Conservation (phyloP, 305 asterid genomes). For the Fraxinus nigra region DNA sequence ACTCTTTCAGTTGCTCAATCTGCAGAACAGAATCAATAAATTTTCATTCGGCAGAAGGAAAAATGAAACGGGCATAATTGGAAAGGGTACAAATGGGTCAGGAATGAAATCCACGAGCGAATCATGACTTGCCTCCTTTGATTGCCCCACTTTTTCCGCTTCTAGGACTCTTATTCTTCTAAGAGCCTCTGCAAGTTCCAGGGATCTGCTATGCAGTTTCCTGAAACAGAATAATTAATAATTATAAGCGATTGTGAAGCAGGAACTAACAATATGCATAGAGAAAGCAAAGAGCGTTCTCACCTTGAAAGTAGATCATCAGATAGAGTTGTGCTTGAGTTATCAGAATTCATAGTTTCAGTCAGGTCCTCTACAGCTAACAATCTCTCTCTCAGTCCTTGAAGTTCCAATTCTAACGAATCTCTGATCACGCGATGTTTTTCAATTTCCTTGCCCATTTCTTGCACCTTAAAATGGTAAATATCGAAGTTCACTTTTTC, state of each 20-base stretch:
- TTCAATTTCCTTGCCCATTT: slow-evolving; percentile 78
- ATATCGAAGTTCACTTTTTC: slow-evolving; percentile 8
- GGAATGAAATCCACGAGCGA: slow-evolving; percentile 7
- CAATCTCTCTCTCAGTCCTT: slow-evolving; percentile 66
- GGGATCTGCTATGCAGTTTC: slow-evolving; percentile 41
- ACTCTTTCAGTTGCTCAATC: slow-evolving; percentile 66
- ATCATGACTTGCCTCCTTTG: slow-evolving; percentile 47
- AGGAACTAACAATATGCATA: slow-evolving; percentile 19
- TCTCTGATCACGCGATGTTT: slow-evolving; percentile 57
- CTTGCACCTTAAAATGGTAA: slow-evolving; percentile 53
- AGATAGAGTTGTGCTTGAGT: slow-evolving; percentile 37
- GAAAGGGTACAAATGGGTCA: slow-evolving; percentile 2
- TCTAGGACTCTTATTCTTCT: slow-evolving; percentile 54
- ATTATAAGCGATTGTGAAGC: slow-evolving; percentile 16
- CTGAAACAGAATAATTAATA: slow-evolving; percentile 28
- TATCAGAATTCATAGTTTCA: slow-evolving; percentile 48
- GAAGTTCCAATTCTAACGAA: slow-evolving; percentile 66
- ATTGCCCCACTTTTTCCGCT: slow-evolving; percentile 63
- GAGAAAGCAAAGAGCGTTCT: slow-evolving; percentile 20
- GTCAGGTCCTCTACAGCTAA: slow-evolving; percentile 61
- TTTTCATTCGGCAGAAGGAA: slow-evolving; percentile 24
- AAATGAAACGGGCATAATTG: slow-evolving; percentile 3
- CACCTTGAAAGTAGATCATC: slow-evolving; percentile 56
- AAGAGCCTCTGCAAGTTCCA: slow-evolving; percentile 49
- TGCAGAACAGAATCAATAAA: slow-evolving; percentile 35